Conservation (phyloP, 345 rosid species). For the Pseudoturritis turrita region DNA sequence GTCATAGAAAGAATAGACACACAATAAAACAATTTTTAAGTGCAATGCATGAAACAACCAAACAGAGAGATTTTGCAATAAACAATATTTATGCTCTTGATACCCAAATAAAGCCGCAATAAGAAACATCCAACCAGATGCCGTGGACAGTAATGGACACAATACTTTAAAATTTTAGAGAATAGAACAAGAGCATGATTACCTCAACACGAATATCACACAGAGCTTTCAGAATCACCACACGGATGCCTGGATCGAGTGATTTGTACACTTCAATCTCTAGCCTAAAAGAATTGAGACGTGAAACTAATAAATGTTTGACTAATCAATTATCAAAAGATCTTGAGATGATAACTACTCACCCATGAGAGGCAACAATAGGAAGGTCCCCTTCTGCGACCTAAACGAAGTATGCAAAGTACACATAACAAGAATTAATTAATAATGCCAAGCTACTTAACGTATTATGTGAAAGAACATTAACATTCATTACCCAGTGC, state of each 20-base stretch:
- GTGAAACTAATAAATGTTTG: constrained; percentile 13
- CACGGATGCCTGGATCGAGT: constrained; percentile 87
- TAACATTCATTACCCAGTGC: constrained; percentile 77
- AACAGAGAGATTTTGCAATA: background rate
- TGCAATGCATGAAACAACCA: background rate
- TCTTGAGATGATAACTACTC: constrained; percentile 31
- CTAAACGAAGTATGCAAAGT: constrained; percentile 38
- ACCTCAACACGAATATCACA: constrained; percentile 99
- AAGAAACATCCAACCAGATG: background rate
- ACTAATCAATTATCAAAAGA: background rate
- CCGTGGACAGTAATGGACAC: background rate
- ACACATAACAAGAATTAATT: background rate
- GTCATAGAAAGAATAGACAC: background rate
- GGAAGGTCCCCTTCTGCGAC: constrained; percentile 97
- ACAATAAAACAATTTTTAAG: no score
- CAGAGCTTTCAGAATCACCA: constrained; percentile 83
- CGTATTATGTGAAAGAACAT: constrained; percentile 13
- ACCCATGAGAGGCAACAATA: constrained; percentile 92
- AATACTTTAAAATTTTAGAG: background rate
- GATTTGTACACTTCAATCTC: constrained; percentile 76
- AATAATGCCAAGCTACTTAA: background rate
- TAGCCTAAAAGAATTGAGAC: constrained; percentile 39
- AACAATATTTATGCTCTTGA: background rate
- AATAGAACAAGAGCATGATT: background rate
- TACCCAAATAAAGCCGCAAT: background rate